Percentiles rank a stretch among this genome's conserved stretches.
phyloP scores from a whole-genome alignment of 2,329 filamentous ascomycete genomes.

The Torrubiella hemipterigena region DNA sequence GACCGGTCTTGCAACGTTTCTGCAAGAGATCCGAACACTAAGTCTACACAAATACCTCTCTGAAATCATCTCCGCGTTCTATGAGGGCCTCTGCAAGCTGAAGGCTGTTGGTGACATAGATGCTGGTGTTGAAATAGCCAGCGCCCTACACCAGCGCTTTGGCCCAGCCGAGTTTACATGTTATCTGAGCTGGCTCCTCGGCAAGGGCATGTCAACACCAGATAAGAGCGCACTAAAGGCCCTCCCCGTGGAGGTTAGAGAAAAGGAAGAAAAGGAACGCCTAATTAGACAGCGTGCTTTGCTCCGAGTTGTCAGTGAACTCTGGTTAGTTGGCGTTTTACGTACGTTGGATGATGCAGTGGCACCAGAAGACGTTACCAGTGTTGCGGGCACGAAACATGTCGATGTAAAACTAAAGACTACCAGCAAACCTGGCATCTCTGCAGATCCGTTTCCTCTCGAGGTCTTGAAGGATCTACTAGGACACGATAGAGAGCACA shows the following conservation, averaged over 20 bases:
- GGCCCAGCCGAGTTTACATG: slow-evolving; percentile 83
- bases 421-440: slow-evolving; percentile 46
- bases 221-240: slow-evolving; percentile 75
- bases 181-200: slow-evolving; percentile 84
- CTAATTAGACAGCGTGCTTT: slow-evolving; percentile 75
- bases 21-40: slow-evolving; percentile 79
- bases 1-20: slow-evolving; percentile 68
- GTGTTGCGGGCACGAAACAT: slow-evolving; percentile 49
- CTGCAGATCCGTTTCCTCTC: slow-evolving; percentile 84
- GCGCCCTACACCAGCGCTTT: slow-evolving; percentile 91
- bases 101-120: slow-evolving; percentile 88
- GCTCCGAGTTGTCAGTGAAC: slow-evolving; percentile 80
- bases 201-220: slow-evolving; percentile 80
- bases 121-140: slow-evolving; percentile 83
- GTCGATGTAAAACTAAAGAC: slow-evolving; percentile 45
- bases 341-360: slow-evolving; percentile 62
- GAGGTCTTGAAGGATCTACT: slow-evolving; percentile 97
- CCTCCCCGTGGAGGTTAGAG: slow-evolving; percentile 67
- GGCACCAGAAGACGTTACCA: slow-evolving; percentile 50
- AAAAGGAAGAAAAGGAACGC: slow-evolving; percentile 93
- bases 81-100: slow-evolving; percentile 83
- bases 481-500: slow-evolving; percentile 84
- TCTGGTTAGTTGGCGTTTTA: slow-evolving; percentile 87
- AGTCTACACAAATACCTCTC: slow-evolving; percentile 95
- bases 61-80: slow-evolving; percentile 91